These are phyloP conservation scores for Acacia melanoxylon DNA, from an alignment of 306 rosid species.

Conservation along the genomic window DNA sequence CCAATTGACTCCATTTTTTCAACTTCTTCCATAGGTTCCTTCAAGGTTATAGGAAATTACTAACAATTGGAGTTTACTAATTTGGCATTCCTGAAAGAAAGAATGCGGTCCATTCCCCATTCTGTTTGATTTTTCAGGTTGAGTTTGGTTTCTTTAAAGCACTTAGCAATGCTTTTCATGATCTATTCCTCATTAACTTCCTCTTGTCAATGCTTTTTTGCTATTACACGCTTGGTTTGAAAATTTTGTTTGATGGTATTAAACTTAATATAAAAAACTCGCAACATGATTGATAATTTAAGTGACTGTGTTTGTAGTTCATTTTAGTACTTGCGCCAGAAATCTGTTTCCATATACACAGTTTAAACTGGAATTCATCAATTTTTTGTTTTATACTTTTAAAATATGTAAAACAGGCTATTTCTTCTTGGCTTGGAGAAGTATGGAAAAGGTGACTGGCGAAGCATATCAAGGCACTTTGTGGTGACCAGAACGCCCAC, in stretches of 20 bases:
- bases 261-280: neutral
- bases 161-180: neutral
- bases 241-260: neutral
- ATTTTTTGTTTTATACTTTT: neutral
- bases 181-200: neutral
- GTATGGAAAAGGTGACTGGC: slow-evolving; percentile 99
- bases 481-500: slow-evolving; percentile 97
- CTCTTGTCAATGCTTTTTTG: neutral
- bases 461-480: slow-evolving; percentile 92
- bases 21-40: neutral
- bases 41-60: neutral
- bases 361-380: neutral
- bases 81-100: neutral
- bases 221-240: neutral
- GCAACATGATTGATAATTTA: neutral
- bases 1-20: neutral
- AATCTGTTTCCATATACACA: neutral
- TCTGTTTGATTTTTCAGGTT: too few relatives aligned
- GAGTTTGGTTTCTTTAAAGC: neutral
- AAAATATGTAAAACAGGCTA: slow-evolving; percentile 48
- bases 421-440: slow-evolving; percentile 94
- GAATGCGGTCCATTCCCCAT: neutral
- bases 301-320: neutral
- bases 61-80: neutral
- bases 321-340: neutral